Evolutionary conservation across 2,329 filamentous ascomycete genomes (phyloP).

Genomic region (Aspergillus jensenii): DNA sequence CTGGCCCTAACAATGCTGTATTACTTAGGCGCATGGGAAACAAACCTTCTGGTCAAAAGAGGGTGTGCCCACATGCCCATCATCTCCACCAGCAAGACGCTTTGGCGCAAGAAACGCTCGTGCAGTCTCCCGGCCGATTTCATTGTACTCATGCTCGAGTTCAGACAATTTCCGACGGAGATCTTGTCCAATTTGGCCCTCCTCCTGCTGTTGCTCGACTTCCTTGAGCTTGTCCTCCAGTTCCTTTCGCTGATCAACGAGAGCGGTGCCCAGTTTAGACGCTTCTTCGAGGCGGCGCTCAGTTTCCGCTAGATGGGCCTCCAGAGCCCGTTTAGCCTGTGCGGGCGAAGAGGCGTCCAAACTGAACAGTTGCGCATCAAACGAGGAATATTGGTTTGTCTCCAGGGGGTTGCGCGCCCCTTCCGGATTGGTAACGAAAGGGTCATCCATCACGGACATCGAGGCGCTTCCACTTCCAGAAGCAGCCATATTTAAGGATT

Average conservation of each 20-base stretch:
- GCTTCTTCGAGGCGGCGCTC: slow-evolving; percentile 89
- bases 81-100: slow-evolving; percentile 70
- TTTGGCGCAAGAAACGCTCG: slow-evolving; percentile 85
- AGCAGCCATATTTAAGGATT: slow-evolving; percentile 10
- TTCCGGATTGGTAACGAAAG: slow-evolving; percentile 55
- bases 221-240: slow-evolving; percentile 79
- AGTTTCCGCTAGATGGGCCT: slow-evolving; percentile 90
- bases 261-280: slow-evolving; percentile 80
- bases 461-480: slow-evolving; percentile 18
- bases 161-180: slow-evolving; percentile 79
- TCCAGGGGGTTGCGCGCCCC: slow-evolving; percentile 42
- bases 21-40: neutral
- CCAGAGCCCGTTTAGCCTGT: slow-evolving; percentile 83
- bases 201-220: slow-evolving; percentile 73
- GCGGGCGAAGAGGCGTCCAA: slow-evolving; percentile 79
- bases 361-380: slow-evolving; percentile 77
- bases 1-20: neutral
- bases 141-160: slow-evolving; percentile 92
- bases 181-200: slow-evolving; percentile 78
- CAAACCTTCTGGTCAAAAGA: slow-evolving; percentile 49
- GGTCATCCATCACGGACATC: slow-evolving; percentile 50
- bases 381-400: slow-evolving; percentile 73
- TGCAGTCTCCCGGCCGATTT: slow-evolving; percentile 85
- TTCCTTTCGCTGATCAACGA: slow-evolving; percentile 83
- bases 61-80: slow-evolving; percentile 44